phyloP scores from a whole-genome alignment of 352 stramenopile genomes.

The Phytophthora melonis region DNA sequence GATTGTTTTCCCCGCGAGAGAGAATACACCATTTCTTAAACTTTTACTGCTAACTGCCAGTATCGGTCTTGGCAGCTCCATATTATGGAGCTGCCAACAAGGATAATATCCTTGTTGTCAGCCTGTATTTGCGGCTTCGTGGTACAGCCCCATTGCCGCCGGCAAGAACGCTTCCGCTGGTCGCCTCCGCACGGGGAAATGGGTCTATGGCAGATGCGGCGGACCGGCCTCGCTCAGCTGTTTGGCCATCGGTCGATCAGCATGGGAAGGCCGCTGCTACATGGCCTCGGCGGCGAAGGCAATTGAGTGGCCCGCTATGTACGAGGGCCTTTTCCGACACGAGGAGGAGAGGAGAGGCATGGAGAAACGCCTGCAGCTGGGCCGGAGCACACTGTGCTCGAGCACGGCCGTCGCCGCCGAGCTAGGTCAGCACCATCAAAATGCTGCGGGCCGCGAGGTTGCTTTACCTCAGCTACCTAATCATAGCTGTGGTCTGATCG shows the following conservation, averaged over 20 bases:
- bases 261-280: too few relatives aligned
- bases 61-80: neutral
- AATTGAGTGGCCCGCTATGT: constrained; percentile 20
- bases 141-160: too few relatives aligned
- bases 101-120: too few relatives aligned
- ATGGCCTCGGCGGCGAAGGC: too few relatives aligned
- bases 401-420: too few relatives aligned
- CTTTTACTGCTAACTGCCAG: neutral
- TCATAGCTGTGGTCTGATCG: neutral
- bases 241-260: constrained; percentile 5
- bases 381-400: neutral
- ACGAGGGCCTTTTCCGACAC: constrained; percentile 7
- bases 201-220: too few relatives aligned
- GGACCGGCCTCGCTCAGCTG: constrained; percentile 16
- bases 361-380: constrained; percentile 18
- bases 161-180: neutral
- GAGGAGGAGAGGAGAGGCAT: too few relatives aligned
- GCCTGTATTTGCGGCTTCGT: neutral
- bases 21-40: too few relatives aligned
- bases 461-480: neutral
- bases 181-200: neutral
- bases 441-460: neutral
- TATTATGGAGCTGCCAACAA: too few relatives aligned
- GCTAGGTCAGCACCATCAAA: neutral
- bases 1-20: too few relatives aligned